A percentile compares a stretch with the other conserved stretches of the same genome.
phyloP scores from a whole-genome alignment of 1,284 basidiomycete species.

The Mycosarcoma maydis region DNA sequence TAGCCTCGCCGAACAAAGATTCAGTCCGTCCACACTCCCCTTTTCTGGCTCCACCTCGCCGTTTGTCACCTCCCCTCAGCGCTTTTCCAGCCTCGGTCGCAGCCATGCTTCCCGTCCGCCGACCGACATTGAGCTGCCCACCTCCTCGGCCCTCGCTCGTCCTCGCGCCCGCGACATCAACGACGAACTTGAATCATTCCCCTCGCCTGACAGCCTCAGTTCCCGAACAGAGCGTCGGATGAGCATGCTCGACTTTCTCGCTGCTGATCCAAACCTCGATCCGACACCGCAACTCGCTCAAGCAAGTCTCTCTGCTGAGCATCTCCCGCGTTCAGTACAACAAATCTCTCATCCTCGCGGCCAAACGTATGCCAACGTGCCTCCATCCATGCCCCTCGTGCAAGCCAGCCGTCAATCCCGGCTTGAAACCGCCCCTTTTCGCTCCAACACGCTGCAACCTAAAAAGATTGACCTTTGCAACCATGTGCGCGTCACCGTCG shows the following conservation, averaged over 20 bases:
- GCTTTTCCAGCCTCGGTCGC: conserved; percentile 29
- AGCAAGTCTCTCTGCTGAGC: conserved; percentile 29
- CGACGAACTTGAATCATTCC: conserved; percentile 21
- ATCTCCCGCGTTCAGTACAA: conserved; percentile 16
- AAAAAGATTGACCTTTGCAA: conserved; percentile 23
- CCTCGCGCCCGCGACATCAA: conserved; percentile 27
- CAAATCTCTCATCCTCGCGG: neutral
- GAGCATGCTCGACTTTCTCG: conserved; percentile 51
- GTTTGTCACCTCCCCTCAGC: conserved; percentile 23
- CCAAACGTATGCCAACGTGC: conserved; percentile 1
- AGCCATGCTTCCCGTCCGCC: conserved; percentile 7
- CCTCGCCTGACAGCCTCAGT: conserved; percentile 3
- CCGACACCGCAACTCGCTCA: conserved; percentile 1
- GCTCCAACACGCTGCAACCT: conserved; percentile 6
- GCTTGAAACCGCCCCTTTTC: conserved; percentile 13
- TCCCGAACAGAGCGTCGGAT: conserved; percentile 24
- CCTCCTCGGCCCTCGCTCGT: neutral
- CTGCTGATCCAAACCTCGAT: conserved; percentile 4
- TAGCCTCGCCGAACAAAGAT: neutral
- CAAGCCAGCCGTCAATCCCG: conserved; percentile 28
- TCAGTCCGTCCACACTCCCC: neutral
- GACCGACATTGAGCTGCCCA: neutral
- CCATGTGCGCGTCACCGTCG: conserved; percentile 30
- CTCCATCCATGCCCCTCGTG: conserved; percentile 30
- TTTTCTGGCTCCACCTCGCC: conserved; percentile 6